Base-by-base conservation (phyloP, 73 alveolate species). In the Paraurostyla sp. region DNA sequence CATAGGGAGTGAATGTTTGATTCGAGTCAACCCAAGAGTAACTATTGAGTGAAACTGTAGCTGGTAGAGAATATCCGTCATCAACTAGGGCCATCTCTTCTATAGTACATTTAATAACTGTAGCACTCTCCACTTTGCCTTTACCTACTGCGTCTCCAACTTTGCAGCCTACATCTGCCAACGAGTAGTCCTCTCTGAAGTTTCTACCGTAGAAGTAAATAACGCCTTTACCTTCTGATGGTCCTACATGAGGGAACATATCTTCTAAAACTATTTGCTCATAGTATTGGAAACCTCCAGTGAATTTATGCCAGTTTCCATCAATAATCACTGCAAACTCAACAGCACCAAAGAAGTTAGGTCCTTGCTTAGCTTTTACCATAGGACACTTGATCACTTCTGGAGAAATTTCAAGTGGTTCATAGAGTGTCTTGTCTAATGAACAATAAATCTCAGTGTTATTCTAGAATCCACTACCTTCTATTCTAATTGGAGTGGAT, bases 271-370 rank as follows among this genome's bases (percentile, higher is more conserved):
- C 73, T 13, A 97, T 94, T 81, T 96, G 97, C 36, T 80, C 93
- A 85, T 96, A 96, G 89, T 95, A 96, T 76, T 85, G 93, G 95
- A 96, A 96, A 22, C 99, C 99, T 25, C 96, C 96, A 40, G 89
- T 71, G 89, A 80, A 96, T 60, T 93, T 92, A 69, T 93, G 90
- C 92, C 94, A 87, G 35, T 84, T 84, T 22, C 97, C 97, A 95
- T 96, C 95, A 60, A 96, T 92, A 20, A 93, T 83, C 23, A 95
- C 85, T 35, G 92, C 98, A 76, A 96, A 87, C 68, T 91, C 93
- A 2, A 96, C 99, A 71, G 94, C 93, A 15, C 98, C 99, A 18
- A 89, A 76, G 63, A 38, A 95, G 20, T 83, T 75, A 1, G 87
- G 59, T 0, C 93, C 93, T 16, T 63, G 46, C 52, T 92, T 92